Conservation (phyloP, 805 yeast species). For the Teunomyces stri region DNA sequence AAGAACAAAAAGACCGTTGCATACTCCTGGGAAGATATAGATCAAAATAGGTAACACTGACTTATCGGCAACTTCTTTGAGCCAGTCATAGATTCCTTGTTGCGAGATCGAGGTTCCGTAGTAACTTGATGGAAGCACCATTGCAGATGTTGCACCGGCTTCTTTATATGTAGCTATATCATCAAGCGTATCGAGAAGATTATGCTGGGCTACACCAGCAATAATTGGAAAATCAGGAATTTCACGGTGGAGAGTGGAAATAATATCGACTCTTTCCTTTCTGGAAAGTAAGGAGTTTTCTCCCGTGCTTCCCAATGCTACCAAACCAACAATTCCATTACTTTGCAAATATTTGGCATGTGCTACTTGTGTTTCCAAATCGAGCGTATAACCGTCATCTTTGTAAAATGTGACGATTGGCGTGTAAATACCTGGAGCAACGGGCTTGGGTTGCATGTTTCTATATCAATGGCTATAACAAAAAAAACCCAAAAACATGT, state of each 20-base stretch:
- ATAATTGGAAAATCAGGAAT: slow-evolving; percentile 42
- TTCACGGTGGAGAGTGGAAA: slow-evolving; percentile 30
- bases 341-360: slow-evolving; percentile 43
- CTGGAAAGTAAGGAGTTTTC: slow-evolving; percentile 51
- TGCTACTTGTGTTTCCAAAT: slow-evolving; percentile 42
- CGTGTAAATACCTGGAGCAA: slow-evolving; percentile 46
- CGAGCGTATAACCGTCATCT: slow-evolving; percentile 37
- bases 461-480: not conserved
- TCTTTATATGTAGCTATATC: slow-evolving; percentile 33
- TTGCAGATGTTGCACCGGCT: slow-evolving; percentile 40
- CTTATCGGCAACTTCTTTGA: slow-evolving; percentile 41
- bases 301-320: slow-evolving; percentile 54
- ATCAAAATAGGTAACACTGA: slow-evolving; percentile 43
- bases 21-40: slow-evolving; percentile 52
- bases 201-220: slow-evolving; percentile 51
- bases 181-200: slow-evolving; percentile 43
- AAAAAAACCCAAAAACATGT: not conserved
- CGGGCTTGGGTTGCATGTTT: slow-evolving; percentile 3
- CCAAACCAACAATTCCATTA: slow-evolving; percentile 48
- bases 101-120: slow-evolving; percentile 47
- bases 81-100: slow-evolving; percentile 47
- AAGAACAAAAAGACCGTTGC: slow-evolving; percentile 37
- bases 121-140: slow-evolving; percentile 47
- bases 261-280: slow-evolving; percentile 39
- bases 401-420: slow-evolving; percentile 57